phyloP scores from a whole-genome alignment of 2,329 filamentous ascomycete species.

The Aspergillus latus region DNA sequence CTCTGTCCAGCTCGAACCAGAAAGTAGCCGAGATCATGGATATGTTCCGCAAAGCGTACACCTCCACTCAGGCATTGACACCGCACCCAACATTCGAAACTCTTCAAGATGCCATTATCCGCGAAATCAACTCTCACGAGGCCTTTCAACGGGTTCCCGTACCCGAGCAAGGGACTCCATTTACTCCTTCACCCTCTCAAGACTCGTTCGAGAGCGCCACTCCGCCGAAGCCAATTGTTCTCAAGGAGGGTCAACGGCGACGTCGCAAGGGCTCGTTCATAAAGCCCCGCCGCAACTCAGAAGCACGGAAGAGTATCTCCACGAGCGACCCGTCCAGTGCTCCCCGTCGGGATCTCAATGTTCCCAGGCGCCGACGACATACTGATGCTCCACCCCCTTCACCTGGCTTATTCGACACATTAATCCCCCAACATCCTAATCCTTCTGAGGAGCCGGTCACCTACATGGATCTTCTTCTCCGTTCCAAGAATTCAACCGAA shows the following conservation, averaged over 20 bases:
- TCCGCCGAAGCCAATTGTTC: constrained; percentile 23
- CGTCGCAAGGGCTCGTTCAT: constrained; percentile 35
- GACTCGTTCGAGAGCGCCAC: constrained; percentile 23
- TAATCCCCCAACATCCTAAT: constrained; percentile 13
- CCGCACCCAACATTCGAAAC: constrained; percentile 41
- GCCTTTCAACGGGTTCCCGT: constrained; percentile 39
- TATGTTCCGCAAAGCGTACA: constrained; percentile 41
- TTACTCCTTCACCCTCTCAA: constrained; percentile 33
- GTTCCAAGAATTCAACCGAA: constrained; percentile 20
- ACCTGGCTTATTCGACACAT: constrained; percentile 28
- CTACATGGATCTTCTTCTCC: constrained; percentile 32
- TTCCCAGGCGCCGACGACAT: constrained; percentile 36
- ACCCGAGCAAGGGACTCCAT: constrained; percentile 32
- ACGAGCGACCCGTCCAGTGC: constrained; percentile 23
- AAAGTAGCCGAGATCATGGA: constrained; percentile 45
- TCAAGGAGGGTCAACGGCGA: constrained; percentile 34
- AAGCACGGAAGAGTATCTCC: constrained; percentile 33
- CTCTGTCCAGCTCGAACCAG: constrained; percentile 28
- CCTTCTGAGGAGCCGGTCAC: constrained; percentile 24
- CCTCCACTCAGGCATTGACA: constrained; percentile 29
- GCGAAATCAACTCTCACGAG: constrained; percentile 47
- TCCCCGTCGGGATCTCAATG: neutral
- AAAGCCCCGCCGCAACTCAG: constrained; percentile 28
- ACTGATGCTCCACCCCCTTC: constrained; percentile 43
- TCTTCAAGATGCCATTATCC: constrained; percentile 45